These are phyloP conservation scores for Onygena corvina DNA, from an alignment of 2,329 filamentous ascomycete species.

Conservation along the genomic window DNA sequence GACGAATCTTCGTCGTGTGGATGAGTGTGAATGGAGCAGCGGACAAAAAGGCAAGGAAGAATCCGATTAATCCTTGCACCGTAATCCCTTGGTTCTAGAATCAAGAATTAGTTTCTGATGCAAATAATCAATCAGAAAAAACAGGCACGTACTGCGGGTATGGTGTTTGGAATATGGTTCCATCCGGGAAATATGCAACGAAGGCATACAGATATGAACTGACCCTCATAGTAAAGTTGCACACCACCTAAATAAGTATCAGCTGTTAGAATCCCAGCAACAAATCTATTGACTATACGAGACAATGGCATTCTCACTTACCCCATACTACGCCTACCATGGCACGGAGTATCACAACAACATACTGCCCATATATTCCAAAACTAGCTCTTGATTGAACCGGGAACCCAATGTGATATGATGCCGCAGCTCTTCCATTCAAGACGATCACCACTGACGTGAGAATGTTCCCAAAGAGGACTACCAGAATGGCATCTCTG, in stretches of 20 bases:
- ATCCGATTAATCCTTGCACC: conserved; percentile 19
- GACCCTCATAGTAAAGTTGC: conserved; percentile 17
- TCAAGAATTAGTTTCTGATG: neutral
- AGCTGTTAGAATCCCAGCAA: neutral
- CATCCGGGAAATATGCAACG: conserved; percentile 21
- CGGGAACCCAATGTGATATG: conserved; percentile 18
- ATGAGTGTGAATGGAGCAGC: conserved; percentile 24
- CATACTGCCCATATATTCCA: conserved; percentile 17
- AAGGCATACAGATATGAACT: conserved; percentile 21
- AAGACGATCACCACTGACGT: conserved; percentile 18
- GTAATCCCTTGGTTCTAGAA: conserved; percentile 19
- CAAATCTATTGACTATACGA: neutral
- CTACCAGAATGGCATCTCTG: conserved; percentile 17
- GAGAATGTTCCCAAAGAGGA: conserved; percentile 18
- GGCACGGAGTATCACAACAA: conserved; percentile 16
- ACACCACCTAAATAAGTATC: conserved; percentile 15
- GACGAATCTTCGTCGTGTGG: conserved; percentile 28
- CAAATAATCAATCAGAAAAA: neutral
- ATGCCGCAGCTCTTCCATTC: conserved; percentile 16
- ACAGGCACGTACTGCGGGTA: conserved; percentile 15
- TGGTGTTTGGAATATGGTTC: conserved; percentile 18
- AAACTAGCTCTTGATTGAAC: conserved; percentile 16
- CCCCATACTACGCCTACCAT: conserved; percentile 17
- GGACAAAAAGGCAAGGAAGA: conserved; percentile 20
- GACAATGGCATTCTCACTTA: conserved; percentile 4